Evolutionary conservation across 257 asterid genomes (phyloP), one percentile per base, ranked within the genome.

Genomic region (Solanum commersonii): DNA sequence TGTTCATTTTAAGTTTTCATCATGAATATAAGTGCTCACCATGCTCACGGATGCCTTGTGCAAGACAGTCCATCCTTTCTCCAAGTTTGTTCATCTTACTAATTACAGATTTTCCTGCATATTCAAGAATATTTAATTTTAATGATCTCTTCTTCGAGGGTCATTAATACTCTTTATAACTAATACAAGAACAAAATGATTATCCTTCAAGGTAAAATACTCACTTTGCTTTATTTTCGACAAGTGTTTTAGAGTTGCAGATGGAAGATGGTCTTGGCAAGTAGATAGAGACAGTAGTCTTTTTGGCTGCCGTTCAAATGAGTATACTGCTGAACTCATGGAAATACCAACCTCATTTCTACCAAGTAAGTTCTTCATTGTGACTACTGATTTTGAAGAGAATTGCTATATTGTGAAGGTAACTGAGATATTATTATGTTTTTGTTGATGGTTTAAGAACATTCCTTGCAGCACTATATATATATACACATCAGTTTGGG

Each of bases 11-110:
- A 0, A 46, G 56, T 14, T 0, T 46, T 23, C 42, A 37, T 10
- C 10, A 27, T 22, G 31, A 37, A 22, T 8, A 7, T 29, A 35
- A 35, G 37, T 35, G 37, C 37, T 35, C 87, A 92, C 93, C 88
- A 15, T 92, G 92, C 85, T 92, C 91, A 25, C 90, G 90, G 89
- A 93, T 89, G 77, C 92, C 92, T 87, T 88, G 91, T n/a, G 93
- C 90, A 27, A 92, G 90, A 71, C 10, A 29, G 8, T 93, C 95
- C 85, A 90, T 84, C 72, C 71, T 87, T 87, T 84, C 87, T 87
- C 89, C 73, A 31, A 86, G 77, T 72, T 72, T 89, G 27, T 70
- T 86, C 85, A 83, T 70, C 71, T 76, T 71, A 3, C 10, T 16
- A 59, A 83, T 38, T 38, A 85, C 76, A 37, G 87, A 38, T 34